phyloP scores from a whole-genome alignment of 2,329 filamentous ascomycete species.

The Tolypocladium nubicola region DNA sequence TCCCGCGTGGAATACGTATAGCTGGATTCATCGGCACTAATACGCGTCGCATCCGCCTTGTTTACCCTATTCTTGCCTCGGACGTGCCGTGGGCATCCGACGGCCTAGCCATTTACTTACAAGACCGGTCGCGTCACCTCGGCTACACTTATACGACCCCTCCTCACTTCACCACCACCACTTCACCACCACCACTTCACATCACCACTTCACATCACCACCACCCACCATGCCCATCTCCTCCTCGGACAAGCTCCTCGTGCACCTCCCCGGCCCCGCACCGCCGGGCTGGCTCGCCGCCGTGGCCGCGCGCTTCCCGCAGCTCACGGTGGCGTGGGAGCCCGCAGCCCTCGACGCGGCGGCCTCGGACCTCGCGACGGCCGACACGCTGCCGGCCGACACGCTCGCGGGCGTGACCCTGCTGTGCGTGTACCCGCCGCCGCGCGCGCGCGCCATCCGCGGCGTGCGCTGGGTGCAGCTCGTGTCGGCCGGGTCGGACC shows the following conservation, averaged over 20 bases:
- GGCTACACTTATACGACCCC: not conserved
- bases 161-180: not conserved
- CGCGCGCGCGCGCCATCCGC: constrained; percentile 17
- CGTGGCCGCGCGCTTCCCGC: constrained; percentile 23
- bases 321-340: constrained; percentile 25
- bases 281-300: constrained; percentile 22
- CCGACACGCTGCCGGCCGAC: constrained; percentile 17
- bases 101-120: not conserved
- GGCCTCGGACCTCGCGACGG: constrained; percentile 7
- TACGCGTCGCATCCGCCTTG: too few species aligned
- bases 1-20: too few species aligned
- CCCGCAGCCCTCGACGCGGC: constrained; percentile 6
- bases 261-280: constrained; percentile 21
- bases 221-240: constrained; percentile 12
- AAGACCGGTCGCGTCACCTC: not conserved
- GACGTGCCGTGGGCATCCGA: too few species aligned
- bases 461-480: constrained; percentile 34
- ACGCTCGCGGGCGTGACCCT: constrained; percentile 31
- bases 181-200: not conserved
- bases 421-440: constrained; percentile 20
- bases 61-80: too few species aligned
- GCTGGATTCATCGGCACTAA: too few species aligned
- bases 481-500: constrained; percentile 30
- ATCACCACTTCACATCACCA: not conserved
- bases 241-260: constrained; percentile 26